A percentile compares a stretch with the other conserved stretches of the same genome.
phyloP scores from a whole-genome alignment of 495 filamentous ascomycete species.

The Podospora pseudoanserina region DNA sequence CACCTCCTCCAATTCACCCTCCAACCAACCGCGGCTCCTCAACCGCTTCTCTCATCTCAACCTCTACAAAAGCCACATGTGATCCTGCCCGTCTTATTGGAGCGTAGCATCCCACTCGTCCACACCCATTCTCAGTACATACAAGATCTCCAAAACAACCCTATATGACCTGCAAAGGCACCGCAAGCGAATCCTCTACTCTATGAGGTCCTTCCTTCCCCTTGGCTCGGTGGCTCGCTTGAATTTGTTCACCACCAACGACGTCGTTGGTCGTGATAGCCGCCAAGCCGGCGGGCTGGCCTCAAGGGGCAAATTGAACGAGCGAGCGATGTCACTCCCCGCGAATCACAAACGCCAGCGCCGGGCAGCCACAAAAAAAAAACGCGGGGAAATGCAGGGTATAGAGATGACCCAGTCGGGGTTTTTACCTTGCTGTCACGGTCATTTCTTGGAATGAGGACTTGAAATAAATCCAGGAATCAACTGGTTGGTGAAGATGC shows the following conservation, averaged over 20 bases:
- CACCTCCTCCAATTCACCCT: neutral
- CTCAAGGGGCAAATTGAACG: constrained; percentile 16
- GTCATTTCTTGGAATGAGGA: neutral
- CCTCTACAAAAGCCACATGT: neutral
- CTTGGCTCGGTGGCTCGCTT: neutral
- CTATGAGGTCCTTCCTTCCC: neutral
- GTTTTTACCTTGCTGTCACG: neutral
- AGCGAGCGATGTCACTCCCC: constrained; percentile 16
- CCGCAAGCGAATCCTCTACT: neutral
- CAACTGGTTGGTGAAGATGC: neutral
- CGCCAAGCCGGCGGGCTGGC: constrained; percentile 14
- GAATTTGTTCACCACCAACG: neutral
- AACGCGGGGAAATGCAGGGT: constrained; percentile 17
- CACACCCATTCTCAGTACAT: neutral
- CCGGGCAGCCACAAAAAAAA: neutral
- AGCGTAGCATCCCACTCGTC: neutral
- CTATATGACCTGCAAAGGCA: neutral
- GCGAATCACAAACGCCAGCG: constrained; percentile 13
- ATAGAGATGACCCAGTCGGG: neutral
- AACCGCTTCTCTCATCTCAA: neutral
- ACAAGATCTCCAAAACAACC: neutral
- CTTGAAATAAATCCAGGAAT: neutral
- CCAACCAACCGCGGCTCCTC: neutral
- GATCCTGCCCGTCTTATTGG: neutral
- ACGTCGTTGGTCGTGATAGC: neutral